Base-by-base conservation (phyloP, 129 eudicot genomes). In the Ambrosia artemisiifolia region DNA sequence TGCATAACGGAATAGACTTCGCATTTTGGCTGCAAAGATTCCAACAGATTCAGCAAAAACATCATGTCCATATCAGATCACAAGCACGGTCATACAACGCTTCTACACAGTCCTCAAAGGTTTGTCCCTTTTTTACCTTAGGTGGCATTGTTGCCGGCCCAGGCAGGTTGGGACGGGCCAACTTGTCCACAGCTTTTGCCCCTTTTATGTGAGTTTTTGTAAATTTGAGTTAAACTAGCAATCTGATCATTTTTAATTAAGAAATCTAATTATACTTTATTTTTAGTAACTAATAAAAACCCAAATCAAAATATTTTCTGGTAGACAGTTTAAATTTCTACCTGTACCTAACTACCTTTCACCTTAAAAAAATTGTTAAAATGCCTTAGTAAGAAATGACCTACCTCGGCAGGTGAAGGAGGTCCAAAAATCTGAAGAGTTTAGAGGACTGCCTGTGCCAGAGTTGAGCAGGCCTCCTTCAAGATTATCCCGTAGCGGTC, bases 31-130 rank as follows among this genome's bases (percentile, higher is more conserved):
- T 95, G 74, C 88, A 88, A 64, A 85, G 75, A 59, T 95, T 95
- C 79, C 80, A 79, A 77, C 82, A 86, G 64, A 81, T 90, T 84
- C 99, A 95, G 73, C 85, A 84, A 70, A 90, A 78, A 70, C 99
- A 95, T 72, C 99, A 91, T 17, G 30, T 18, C 68, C 86, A 84
- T 77, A 69, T 68, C 12, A 95, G 83, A 80, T 70, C 83, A 3
- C 88, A 84, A 69, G 75, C 88, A 40, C 81, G 40, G 34, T 83
- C 83, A 36, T 82, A 78, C 61, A 62, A 66, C 50, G 62, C 46
- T 68, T 78, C 90, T 44, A 84, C 76, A 30, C 72, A 85, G 18
- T 73, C 87, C 32, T 71, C 88, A 10, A 89, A 87, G 98, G 98
- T 92, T 76, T 17, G 46, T 46, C 19, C 74, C 28, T 62, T 56